Evolutionary conservation across 2,329 filamentous ascomycete species (phyloP), one percentile per base, ranked within the genome.

Genomic region (Bipolaris gigantea): DNA sequence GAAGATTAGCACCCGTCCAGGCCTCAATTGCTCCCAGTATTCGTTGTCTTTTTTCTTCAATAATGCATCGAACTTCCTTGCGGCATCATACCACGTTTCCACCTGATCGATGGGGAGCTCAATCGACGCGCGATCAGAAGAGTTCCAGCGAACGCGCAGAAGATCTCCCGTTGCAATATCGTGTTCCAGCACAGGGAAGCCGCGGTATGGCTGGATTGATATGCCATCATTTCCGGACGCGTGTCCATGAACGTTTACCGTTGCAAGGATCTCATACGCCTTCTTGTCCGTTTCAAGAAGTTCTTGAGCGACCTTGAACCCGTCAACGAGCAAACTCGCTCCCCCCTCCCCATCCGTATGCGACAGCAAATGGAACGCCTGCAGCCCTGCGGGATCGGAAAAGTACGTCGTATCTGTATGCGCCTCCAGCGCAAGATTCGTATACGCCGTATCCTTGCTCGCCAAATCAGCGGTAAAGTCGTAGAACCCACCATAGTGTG

Each of bases 351-450:
- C 83, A 2, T 81, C 76, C 7, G 86, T 88, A 72, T 95, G 90
- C 0, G 90, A 94, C 25, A 97, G 83, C 42, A 97, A 80, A 70
- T 99, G 94, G 74, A 99, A 95, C 23, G 94, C 86, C 73, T 99
- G 94, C 32, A 99, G 82, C 9, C 93, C 91, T 2, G 90, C 87
- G 0, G 94, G 93, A 59, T 97, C 93, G 19, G 86, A 92, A 76
- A 97, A 97, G 75, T 99, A 97, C 1, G 93, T 96, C 6, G 85
- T 97, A 76, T 99, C 94, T 1, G 93, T 97, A 74, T 99, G 94
- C 0, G 89, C 88, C 18, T 86, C 85, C 2, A 99, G 83, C 1
- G 87, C 86, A 46, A 94, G 81, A 65, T 89, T 91, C 1, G 93
- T 97, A 77, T 97, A 99, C 3, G 92, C 92, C 1, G 90, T 95